Conservation (phyloP, 805 yeast genomes). For the Hanseniaspora nectarophila region DNA sequence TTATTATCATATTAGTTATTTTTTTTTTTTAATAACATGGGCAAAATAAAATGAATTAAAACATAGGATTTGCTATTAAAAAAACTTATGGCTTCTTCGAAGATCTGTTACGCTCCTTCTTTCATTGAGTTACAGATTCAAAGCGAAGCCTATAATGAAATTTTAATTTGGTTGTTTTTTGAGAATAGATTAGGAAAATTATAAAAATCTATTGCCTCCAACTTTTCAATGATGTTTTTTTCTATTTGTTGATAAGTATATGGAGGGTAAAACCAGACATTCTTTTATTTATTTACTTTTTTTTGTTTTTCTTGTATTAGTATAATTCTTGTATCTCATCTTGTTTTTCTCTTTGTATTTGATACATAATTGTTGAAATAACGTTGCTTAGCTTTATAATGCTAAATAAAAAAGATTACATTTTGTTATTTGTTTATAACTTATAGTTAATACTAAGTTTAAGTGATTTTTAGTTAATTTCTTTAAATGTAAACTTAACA, state of each 20-base stretch:
- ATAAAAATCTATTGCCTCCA: constrained; percentile 10
- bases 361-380: too few species aligned
- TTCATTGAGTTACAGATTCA: constrained; percentile 35
- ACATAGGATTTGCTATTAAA: neutral
- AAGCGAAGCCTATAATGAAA: constrained; percentile 35
- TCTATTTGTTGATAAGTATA: neutral
- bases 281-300: neutral
- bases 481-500: neutral
- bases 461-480: too few species aligned
- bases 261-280: constrained; percentile 13
- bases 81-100: constrained; percentile 33
- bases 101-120: constrained; percentile 31
- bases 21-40: neutral
- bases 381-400: too few species aligned
- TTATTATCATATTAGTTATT: neutral
- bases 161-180: constrained; percentile 10
- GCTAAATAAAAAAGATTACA: too few species aligned
- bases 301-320: neutral
- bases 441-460: too few species aligned
- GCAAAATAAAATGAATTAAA: too few species aligned
- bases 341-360: neutral
- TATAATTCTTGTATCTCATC: neutral
- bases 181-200: constrained; percentile 4
- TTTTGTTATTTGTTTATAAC: too few species aligned
- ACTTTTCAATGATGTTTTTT: neutral